These are phyloP conservation scores for Tephrocybe sp. DNA, from an alignment of 768 basidiomycete species.

Conservation along the genomic window DNA sequence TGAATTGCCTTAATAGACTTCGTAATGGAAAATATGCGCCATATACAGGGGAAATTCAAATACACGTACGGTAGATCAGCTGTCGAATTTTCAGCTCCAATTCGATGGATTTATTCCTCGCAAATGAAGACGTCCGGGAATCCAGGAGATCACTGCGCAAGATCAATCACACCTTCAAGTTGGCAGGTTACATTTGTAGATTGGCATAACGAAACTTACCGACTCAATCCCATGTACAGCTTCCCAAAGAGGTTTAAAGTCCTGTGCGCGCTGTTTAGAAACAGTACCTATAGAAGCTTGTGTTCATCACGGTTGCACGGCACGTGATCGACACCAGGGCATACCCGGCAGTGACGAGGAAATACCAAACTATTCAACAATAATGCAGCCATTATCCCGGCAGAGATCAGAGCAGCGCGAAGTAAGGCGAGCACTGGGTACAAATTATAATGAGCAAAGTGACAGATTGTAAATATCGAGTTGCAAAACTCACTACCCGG, in stretches of 20 bases:
- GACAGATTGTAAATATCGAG: neutral
- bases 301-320: neutral
- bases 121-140: constrained; percentile 23
- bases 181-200: neutral
- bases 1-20: no score
- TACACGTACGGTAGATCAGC: constrained; percentile 30
- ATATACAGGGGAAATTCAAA: neutral
- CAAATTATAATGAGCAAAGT: neutral
- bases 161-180: no score
- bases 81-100: constrained; percentile 44
- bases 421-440: constrained; percentile 37
- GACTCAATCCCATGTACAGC: constrained; percentile 42
- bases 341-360: constrained; percentile 46
- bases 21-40: no score
- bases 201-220: constrained; percentile 25
- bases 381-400: constrained; percentile 46
- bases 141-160: constrained; percentile 36
- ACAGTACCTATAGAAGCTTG: constrained; percentile 32
- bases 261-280: constrained; percentile 38
- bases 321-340: constrained; percentile 2
- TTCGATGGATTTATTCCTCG: constrained; percentile 35
- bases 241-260: constrained; percentile 39
- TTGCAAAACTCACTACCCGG: constrained; percentile 25
- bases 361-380: constrained; percentile 44
- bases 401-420: constrained; percentile 40